Evolutionary conservation across 1,139 yeast genomes (phyloP).

Genomic region (Debaryomyces nepalensis): DNA sequence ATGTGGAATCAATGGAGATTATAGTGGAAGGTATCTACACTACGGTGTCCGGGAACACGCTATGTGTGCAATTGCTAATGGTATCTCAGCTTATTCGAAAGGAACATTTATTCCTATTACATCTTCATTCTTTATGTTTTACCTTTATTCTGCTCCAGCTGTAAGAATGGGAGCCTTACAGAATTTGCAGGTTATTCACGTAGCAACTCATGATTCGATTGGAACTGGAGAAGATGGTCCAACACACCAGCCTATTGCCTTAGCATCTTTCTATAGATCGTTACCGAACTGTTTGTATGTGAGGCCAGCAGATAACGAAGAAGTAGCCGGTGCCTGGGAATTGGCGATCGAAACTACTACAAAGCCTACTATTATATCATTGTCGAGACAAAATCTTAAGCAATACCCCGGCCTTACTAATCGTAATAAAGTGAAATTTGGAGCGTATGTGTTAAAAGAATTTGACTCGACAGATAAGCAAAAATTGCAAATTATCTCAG

Average conservation of each 20-base stretch:
- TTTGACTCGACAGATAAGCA: slow-evolving; percentile 19
- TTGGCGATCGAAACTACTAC: slow-evolving; percentile 26
- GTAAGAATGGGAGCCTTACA: slow-evolving; percentile 40
- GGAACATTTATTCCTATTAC: slow-evolving; percentile 41
- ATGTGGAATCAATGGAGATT: slow-evolving; percentile 32
- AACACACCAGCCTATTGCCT: slow-evolving; percentile 42
- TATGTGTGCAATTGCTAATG: slow-evolving; percentile 41
- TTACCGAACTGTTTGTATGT: slow-evolving; percentile 36
- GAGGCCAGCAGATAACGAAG: slow-evolving; percentile 35
- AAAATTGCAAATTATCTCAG: slow-evolving; percentile 28
- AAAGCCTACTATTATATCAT: slow-evolving; percentile 27
- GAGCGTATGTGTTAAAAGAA: slow-evolving; percentile 32
- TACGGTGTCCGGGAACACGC: slow-evolving; percentile 43
- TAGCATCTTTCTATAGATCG: slow-evolving; percentile 35
- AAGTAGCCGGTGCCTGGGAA: slow-evolving; percentile 35
- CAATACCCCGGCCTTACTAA: slow-evolving; percentile 27
- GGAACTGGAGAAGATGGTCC: slow-evolving; percentile 47
- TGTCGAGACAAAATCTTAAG: slow-evolving; percentile 30
- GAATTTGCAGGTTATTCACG: slow-evolving; percentile 35
- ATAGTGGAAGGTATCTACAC: slow-evolving; percentile 33
- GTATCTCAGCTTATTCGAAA: slow-evolving; percentile 37
- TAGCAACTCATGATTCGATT: slow-evolving; percentile 45
- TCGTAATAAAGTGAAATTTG: slow-evolving; percentile 26
- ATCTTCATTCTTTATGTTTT: slow-evolving; percentile 41
- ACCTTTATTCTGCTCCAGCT: slow-evolving; percentile 41